Base-by-base conservation (phyloP, 345 rosid species). In the Microthlaspi erraticum region DNA sequence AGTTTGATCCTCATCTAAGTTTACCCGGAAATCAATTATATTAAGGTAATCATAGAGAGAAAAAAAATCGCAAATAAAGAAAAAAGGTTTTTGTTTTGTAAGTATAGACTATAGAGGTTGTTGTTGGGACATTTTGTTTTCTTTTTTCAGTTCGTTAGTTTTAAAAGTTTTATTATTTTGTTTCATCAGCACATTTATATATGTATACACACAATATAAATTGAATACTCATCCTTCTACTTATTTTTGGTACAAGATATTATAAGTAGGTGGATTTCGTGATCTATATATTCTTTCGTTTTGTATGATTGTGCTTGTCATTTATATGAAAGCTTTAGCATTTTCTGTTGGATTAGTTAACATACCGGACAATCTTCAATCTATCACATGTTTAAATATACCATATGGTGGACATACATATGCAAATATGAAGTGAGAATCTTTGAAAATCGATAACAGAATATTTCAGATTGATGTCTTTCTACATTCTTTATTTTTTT, bases 231-330 rank as follows among this genome's bases (percentile, higher is more conserved):
- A 32, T 71, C 42, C 37, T 32, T 66, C 7, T 50, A 44, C 29
- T 26, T 20, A 34, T 17, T 43, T 42, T 52, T 60, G 51, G 64
- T 60, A 60, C 59, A 46, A 13, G 19, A 74, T 59, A 66, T 29
- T 49, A 66, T 66, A 31, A 73, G 77, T 73, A 2, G 73, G 74
- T 74, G 58, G 70, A 75, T 75, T 68, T 75, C 74, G 58, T 52
- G 50, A 75, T 75, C 78, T 36, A 67, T 39, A 74, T 74, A 75
- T 75, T 75, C 73, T 61, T 75, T 61, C 17, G 42, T 61, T 60
- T 52, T 68, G 78, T 75, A 68, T 68, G 58, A 75, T 75, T 75
- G 74, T 68, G 78, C 23, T 75, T 60, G 78, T 75, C 78, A 67
- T 52, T 67, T 51, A 39, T 66, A 51, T 23, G 64, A 67, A 67